phyloP scores from a whole-genome alignment of 139 green algal genomes.

The Desmodesmus armatus region DNA sequence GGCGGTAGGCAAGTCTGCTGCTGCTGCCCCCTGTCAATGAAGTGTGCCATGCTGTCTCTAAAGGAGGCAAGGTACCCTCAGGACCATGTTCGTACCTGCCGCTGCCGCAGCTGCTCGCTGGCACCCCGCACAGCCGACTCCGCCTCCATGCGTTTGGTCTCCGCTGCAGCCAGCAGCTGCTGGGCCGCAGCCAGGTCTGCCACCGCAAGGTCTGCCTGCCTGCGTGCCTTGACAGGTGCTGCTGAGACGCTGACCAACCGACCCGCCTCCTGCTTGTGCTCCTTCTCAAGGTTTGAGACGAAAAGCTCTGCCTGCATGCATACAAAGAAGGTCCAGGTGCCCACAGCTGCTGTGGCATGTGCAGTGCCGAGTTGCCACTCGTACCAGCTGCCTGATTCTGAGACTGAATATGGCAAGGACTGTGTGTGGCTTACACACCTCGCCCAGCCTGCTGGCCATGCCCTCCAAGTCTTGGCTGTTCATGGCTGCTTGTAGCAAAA shows the following conservation, averaged over 20 bases:
- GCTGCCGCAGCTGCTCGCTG: conserved; percentile 38
- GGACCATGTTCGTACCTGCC: conserved; percentile 18
- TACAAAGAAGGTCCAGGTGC: too few relatives aligned
- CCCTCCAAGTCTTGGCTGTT: conserved; percentile 16
- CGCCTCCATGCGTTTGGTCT: conserved; percentile 32
- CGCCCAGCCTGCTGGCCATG: background rate
- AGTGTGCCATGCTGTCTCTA: background rate
- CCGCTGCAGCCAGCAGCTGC: conserved; percentile 55
- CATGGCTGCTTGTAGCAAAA: background rate
- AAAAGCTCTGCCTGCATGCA: conserved; percentile 6
- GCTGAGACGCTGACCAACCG: conserved; percentile 27
- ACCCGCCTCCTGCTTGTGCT: conserved; percentile 21
- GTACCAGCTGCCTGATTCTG: background rate
- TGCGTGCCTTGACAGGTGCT: conserved; percentile 59
- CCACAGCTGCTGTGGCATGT: too few relatives aligned
- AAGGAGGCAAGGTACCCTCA: conserved; percentile 6
- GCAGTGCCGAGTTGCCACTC: background rate
- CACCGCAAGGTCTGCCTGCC: conserved; percentile 54
- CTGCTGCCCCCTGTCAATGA: too few relatives aligned
- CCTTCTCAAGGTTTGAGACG: conserved; percentile 17
- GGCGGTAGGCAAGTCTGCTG: background rate
- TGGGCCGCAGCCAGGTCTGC: conserved; percentile 43
- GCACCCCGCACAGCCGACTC: conserved; percentile 28
- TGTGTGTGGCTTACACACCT: conserved; percentile 29
- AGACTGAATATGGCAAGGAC: background rate